Base-by-base conservation (phyloP, 1,284 basidiomycete genomes). In the Microbotryum violaceum region DNA sequence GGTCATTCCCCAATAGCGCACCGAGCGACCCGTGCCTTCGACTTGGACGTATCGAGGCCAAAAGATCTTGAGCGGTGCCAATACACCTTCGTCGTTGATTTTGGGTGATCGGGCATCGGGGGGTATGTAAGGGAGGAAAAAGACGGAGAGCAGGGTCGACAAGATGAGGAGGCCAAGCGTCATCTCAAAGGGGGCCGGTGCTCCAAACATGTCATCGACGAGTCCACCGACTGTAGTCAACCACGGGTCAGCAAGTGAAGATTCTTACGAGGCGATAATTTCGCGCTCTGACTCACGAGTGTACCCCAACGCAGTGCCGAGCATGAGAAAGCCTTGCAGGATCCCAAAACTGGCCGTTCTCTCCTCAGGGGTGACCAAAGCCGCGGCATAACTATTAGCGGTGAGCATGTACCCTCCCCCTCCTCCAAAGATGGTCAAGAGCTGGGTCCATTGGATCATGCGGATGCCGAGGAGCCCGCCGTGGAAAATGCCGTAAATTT, bases 121-220 rank as follows among this genome's bases (percentile, higher is more conserved):
- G 6, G 68, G 27, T 37, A 74, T 67, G 62, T 76, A 75, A 3
- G 76, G 76, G 2, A 77, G 64, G 72, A 73, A 75, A 48, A 74
- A 49, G 10, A 62, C 63, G 4, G 71, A 74, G 56, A 76, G 73
- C 56, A 65, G 14, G 18, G 63, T 61, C 23, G 63, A 73, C 57
- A 74, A 70, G 47, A 69, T 66, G 23, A 77, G 63, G 18, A 75
- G 68, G 33, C 56, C 56, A 54, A 76, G 71, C 1, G 76, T 72
- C 31, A 69, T 56, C 64, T 74, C 64, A 65, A 76, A 77, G 2
- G 76, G 75, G 0, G 74, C 73, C 9, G 72, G 60, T 12, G 68
- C 55, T 21, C 72, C 71, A 42, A 73, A 62, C 10, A 33, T 10
- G 18, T 70, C 64, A 44, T 70, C 72, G 8, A 68, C 57, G 6